Conservation (phyloP, 2,329 filamentous ascomycete genomes). For the Sporothrix inflata region DNA sequence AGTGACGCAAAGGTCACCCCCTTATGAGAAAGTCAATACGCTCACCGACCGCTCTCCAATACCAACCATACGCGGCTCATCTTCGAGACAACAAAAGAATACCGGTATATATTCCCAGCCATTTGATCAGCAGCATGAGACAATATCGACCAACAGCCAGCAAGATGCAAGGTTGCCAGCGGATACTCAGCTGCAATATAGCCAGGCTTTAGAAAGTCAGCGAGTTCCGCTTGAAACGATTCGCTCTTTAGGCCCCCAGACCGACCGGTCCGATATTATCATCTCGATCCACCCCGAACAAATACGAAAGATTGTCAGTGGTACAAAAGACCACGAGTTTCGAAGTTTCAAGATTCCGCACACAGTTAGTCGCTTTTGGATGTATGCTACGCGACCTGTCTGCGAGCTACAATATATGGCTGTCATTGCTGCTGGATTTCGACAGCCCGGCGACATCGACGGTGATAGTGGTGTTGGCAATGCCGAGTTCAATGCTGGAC, state of each 20-base stretch:
- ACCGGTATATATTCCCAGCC: neutral
- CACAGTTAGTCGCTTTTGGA: slow-evolving; percentile 63
- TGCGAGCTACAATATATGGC: slow-evolving; percentile 64
- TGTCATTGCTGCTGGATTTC: slow-evolving; percentile 50
- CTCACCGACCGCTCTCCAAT: neutral
- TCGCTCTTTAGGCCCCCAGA: slow-evolving; percentile 52
- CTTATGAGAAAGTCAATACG: too few species aligned
- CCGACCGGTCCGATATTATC: slow-evolving; percentile 57
- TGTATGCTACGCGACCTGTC: slow-evolving; percentile 55
- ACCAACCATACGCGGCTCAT: neutral
- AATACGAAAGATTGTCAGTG: slow-evolving; percentile 53
- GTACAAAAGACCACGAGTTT: slow-evolving; percentile 59
- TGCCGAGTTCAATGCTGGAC: slow-evolving; percentile 52
- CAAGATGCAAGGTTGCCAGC: neutral
- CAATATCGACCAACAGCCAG: neutral
- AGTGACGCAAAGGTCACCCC: neutral
- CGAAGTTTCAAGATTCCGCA: slow-evolving; percentile 59
- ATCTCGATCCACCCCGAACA: slow-evolving; percentile 53
- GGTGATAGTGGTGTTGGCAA: slow-evolving; percentile 54
- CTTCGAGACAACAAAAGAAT: neutral
- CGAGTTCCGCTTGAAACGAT: slow-evolving; percentile 56
- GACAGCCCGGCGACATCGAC: slow-evolving; percentile 52
- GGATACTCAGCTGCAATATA: slow-evolving; percentile 29
- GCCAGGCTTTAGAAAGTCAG: slow-evolving; percentile 51
- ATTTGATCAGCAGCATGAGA: neutral